Evolutionary conservation across 1,139 yeast species (phyloP).

Genomic region (Blastobotrys raffinosifermentans): DNA sequence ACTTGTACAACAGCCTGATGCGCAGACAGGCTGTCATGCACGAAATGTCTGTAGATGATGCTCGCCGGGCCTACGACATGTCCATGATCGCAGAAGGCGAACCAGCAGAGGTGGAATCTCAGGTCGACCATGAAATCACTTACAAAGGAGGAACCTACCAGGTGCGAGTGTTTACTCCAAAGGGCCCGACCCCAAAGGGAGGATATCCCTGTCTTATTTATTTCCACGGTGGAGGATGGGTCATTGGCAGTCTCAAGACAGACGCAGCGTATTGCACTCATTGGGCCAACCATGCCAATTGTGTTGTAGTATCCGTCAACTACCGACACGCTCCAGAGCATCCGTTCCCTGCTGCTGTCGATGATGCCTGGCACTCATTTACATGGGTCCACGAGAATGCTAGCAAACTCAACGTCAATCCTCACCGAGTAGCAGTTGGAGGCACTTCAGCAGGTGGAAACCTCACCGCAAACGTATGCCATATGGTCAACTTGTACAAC

Average conservation of each 20-base stretch:
- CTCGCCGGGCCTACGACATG: conserved; percentile 6
- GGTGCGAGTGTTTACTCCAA: conserved; percentile 6
- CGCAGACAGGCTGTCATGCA: background rate
- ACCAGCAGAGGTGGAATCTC: background rate
- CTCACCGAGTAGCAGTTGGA: conserved; percentile 38
- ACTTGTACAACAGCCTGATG: background rate
- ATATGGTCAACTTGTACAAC: conserved; percentile 3
- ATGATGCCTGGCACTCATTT: conserved; percentile 41
- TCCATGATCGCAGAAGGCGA: background rate
- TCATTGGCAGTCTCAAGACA: conserved; percentile 5
- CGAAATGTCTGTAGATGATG: conserved; percentile 2
- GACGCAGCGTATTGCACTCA: conserved; percentile 7
- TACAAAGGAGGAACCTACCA: background rate
- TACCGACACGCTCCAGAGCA: conserved; percentile 45
- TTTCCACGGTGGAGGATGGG: conserved; percentile 13
- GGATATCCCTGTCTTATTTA: conserved; percentile 11
- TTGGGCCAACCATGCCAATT: conserved; percentile 8
- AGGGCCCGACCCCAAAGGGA: conserved; percentile 6
- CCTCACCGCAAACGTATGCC: conserved; percentile 30
- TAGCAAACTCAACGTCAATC: conserved; percentile 30
- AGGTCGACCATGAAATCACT: background rate
- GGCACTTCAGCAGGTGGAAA: conserved; percentile 43
- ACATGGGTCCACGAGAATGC: conserved; percentile 19
- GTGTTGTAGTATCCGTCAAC: conserved; percentile 27
- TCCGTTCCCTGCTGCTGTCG: conserved; percentile 45